A percentile compares a stretch with the other conserved stretches of the same genome.
Conservation (phyloP, 345 rosid species). For the Dipteronia sinensis region DNA sequence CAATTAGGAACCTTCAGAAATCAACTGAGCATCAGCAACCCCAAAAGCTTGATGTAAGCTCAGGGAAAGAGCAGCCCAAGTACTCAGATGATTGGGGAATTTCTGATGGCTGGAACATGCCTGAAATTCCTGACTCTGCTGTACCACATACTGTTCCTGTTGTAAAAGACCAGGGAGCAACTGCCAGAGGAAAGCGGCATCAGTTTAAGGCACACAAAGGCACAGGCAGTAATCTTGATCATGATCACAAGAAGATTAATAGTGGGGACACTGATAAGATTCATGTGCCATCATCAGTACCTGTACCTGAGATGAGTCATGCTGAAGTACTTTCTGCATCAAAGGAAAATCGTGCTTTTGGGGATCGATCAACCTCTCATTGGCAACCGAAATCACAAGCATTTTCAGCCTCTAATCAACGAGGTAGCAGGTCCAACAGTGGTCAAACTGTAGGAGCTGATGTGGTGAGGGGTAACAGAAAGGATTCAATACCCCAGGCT, state of each 20-base stretch:
- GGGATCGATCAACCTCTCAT: slow-evolving; percentile 56
- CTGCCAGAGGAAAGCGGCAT: slow-evolving; percentile 56
- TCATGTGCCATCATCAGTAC: slow-evolving; percentile 36
- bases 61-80: slow-evolving; percentile 48
- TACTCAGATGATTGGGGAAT: slow-evolving; percentile 46
- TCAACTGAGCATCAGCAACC: slow-evolving; percentile 43
- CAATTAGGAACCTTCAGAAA: slow-evolving; percentile 41
- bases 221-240: slow-evolving; percentile 44
- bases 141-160: slow-evolving; percentile 32
- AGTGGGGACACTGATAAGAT: slow-evolving; percentile 43
- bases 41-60: slow-evolving; percentile 40
- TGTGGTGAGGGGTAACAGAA: slow-evolving; percentile 42
- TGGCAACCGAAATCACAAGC: slow-evolving; percentile 78
- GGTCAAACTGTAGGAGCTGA: slow-evolving; percentile 43
- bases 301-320: slow-evolving; percentile 47
- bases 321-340: slow-evolving; percentile 40
- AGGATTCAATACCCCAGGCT: slow-evolving; percentile 38
- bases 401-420: slow-evolving; percentile 35
- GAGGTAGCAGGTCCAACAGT: slow-evolving; percentile 43
- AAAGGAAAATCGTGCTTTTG: slow-evolving; percentile 60
- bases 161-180: slow-evolving; percentile 56
- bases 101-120: slow-evolving; percentile 62
- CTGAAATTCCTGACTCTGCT: slow-evolving; percentile 42
- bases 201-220: slow-evolving; percentile 51
- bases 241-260: slow-evolving; percentile 53